Percentiles rank a stretch among this genome's conserved stretches.
phyloP scores from a whole-genome alignment of 1,139 yeast species.

The Yueomyces sp. region DNA sequence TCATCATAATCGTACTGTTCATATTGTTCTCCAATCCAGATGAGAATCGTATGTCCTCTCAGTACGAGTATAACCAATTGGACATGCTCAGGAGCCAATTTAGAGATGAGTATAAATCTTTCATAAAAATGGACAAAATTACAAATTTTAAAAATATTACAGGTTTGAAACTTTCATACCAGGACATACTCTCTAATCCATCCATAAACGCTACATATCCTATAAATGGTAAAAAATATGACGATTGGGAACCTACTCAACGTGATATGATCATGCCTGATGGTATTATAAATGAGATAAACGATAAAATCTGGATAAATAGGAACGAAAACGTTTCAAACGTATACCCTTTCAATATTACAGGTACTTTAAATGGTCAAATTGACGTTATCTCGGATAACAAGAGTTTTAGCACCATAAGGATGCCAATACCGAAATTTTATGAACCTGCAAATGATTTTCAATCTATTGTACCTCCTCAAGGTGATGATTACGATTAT shows the following conservation, averaged over 20 bases:
- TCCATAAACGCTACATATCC: conserved; percentile 45
- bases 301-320: conserved; percentile 14
- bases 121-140: conserved; percentile 33
- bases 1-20: conserved; percentile 18
- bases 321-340: conserved; percentile 3
- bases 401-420: conserved; percentile 8
- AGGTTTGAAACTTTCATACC: conserved; percentile 53
- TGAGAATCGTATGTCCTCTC: conserved; percentile 37
- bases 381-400: conserved; percentile 11
- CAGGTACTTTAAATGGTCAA: conserved; percentile 18
- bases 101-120: conserved; percentile 19
- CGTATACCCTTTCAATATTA: conserved; percentile 19
- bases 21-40: conserved; percentile 46
- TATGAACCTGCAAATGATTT: conserved; percentile 20
- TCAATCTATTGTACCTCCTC: conserved; percentile 14
- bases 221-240: conserved; percentile 31
- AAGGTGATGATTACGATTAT: conserved; percentile 15
- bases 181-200: conserved; percentile 36
- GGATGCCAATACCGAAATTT: conserved; percentile 21
- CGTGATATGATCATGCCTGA: conserved; percentile 50
- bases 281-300: conserved; percentile 29
- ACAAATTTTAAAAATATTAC: conserved; percentile 62
- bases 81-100: conserved; percentile 14
- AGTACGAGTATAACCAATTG: conserved; percentile 22
- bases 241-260: conserved; percentile 44